Conservation (phyloP, 768 basidiomycete genomes). For the Lentinula sp. region DNA sequence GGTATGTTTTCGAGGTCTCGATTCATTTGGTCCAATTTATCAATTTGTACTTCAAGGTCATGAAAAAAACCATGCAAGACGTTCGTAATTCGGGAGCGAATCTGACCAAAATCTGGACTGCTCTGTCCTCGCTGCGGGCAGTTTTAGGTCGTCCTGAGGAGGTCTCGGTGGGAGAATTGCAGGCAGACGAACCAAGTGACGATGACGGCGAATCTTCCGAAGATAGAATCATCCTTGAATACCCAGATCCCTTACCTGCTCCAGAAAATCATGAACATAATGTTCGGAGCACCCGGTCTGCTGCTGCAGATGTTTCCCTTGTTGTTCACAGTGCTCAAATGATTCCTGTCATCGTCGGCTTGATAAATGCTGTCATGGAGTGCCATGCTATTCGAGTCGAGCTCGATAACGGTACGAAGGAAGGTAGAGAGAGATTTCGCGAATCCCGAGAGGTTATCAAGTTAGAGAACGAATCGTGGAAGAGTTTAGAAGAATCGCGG, state of each 20-base stretch:
- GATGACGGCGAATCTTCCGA: constrained; percentile 15
- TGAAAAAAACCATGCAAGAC: constrained; percentile 42
- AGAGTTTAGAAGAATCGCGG: constrained; percentile 22
- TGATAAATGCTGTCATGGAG: constrained; percentile 48
- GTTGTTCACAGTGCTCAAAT: constrained; percentile 51
- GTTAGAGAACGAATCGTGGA: constrained; percentile 55
- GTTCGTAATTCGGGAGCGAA: constrained; percentile 49
- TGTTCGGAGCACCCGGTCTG: constrained; percentile 42
- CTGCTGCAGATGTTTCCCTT: constrained; percentile 21
- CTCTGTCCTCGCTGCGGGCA: constrained; percentile 43
- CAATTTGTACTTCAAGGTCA: constrained; percentile 22
- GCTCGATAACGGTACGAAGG: constrained; percentile 51
- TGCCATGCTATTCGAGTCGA: constrained; percentile 48
- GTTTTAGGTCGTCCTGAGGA: constrained; percentile 12
- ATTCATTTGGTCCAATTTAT: not conserved
- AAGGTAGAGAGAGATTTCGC: constrained; percentile 47
- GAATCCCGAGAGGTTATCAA: constrained; percentile 47
- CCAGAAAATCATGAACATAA: constrained; percentile 25
- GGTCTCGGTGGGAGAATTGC: not conserved
- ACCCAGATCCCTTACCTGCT: constrained; percentile 62
- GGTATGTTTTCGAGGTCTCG: constrained; percentile 18
- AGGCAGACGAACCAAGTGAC: too few relatives aligned
- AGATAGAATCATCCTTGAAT: constrained; percentile 14
- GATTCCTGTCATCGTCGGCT: constrained; percentile 54
- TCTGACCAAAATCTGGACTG: constrained; percentile 58